Evolutionary conservation across 257 asterid species (phyloP).

Genomic region (Solanum pennellii): DNA sequence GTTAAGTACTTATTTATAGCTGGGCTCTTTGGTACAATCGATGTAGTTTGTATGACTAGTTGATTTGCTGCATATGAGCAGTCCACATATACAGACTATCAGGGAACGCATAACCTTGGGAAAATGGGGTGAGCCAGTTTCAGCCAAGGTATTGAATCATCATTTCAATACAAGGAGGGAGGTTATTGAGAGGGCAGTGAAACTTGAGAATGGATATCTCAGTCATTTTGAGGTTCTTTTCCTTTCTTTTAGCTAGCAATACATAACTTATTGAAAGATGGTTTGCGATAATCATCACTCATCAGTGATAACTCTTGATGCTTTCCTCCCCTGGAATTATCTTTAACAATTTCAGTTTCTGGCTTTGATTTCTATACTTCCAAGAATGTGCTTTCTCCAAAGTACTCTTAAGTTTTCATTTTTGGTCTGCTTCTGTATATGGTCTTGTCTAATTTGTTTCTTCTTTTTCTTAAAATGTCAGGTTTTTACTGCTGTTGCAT

Average conservation of each 20-base stretch:
- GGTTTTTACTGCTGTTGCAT: conserved; percentile 87
- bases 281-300: not conserved
- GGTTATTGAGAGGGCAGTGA: conserved; percentile 42
- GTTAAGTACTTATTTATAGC: not conserved
- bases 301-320: not conserved
- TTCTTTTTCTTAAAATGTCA: conserved; percentile 15
- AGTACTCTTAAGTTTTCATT: not conserved
- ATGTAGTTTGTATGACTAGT: not conserved
- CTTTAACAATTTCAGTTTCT: not conserved
- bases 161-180: conserved; percentile 54
- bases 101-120: conserved; percentile 90
- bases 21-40: not conserved
- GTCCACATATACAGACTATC: conserved; percentile 84
- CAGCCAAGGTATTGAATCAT: conserved; percentile 40
- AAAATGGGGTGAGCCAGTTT: conserved; percentile 51
- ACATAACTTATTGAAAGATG: not conserved
- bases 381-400: not conserved
- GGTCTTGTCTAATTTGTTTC: not conserved
- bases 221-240: conserved; percentile 84
- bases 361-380: not conserved
- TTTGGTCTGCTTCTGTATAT: not conserved
- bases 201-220: conserved; percentile 54
- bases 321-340: not conserved
- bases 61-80: conserved; percentile 12
- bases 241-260: not conserved